Percentiles rank a stretch among this genome's conserved stretches.
These are phyloP conservation scores for Chaetomium olivaceum DNA, from an alignment of 2,329 filamentous ascomycete species.

Conservation along the genomic window DNA sequence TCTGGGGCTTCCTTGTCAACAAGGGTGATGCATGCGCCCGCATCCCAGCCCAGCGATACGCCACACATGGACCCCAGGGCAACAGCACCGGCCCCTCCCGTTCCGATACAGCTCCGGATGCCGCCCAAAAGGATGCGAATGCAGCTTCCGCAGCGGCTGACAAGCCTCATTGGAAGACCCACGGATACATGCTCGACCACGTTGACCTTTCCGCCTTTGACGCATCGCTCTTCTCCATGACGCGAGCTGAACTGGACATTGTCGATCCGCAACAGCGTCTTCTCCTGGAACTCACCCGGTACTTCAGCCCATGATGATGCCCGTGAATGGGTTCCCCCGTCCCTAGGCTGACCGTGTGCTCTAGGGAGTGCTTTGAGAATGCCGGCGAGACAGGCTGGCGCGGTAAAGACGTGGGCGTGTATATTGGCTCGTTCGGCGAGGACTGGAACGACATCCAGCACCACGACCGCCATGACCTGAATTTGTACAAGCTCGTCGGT, in stretches of 20 bases:
- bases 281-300: neutral
- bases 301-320: too few relatives aligned
- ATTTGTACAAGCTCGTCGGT: constrained; percentile 31
- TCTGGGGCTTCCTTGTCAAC: neutral
- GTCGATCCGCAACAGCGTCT: neutral
- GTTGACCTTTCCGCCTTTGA: neutral
- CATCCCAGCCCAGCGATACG: neutral
- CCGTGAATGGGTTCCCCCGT: too few relatives aligned
- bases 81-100: too few relatives aligned
- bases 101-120: too few relatives aligned
- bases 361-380: neutral
- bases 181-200: neutral
- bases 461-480: neutral
- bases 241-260: neutral
- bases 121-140: neutral
- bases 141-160: neutral
- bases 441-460: neutral
- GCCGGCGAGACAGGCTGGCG: neutral
- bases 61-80: too few relatives aligned
- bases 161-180: neutral
- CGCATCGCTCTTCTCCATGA: neutral
- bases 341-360: too few relatives aligned
- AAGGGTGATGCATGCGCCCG: neutral
- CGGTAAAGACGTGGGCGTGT: neutral
- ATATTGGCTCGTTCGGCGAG: neutral